Evolutionary conservation across 352 stramenopile species (phyloP).

Genomic region (Globisporangium heterothallicum): DNA sequence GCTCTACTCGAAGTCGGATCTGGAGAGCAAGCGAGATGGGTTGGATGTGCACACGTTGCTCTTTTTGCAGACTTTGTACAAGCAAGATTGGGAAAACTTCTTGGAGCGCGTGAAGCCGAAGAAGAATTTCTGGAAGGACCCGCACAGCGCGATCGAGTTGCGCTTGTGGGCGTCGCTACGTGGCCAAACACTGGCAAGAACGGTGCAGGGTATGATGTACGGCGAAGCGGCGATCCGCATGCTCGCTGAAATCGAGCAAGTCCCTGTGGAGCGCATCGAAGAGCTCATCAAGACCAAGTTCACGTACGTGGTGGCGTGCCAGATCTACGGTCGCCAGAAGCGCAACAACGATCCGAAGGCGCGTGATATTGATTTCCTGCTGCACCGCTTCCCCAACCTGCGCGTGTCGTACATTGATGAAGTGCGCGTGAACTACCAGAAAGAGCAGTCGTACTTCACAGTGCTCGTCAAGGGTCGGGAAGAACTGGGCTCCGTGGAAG

Average conservation of each 20-base stretch:
- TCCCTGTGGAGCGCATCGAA: conserved; percentile 88
- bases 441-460: conserved; percentile 95
- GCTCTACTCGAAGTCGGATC: conserved; percentile 94
- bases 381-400: conserved; percentile 96
- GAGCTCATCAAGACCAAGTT: conserved; percentile 98
- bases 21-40: conserved; percentile 95
- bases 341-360: conserved; percentile 98
- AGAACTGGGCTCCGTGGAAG: conserved; percentile 59
- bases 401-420: conserved; percentile 98
- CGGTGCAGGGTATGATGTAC: conserved; percentile 99
- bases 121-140: conserved; percentile 90
- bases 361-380: conserved; percentile 97
- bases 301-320: conserved; percentile 97
- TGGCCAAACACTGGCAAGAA: conserved; percentile 95
- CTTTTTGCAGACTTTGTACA: conserved; percentile 96
- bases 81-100: conserved; percentile 98
- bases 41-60: conserved; percentile 82
- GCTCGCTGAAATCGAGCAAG: conserved; percentile 93
- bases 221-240: conserved; percentile 97
- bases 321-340: conserved; percentile 98
- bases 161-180: conserved; percentile 97
- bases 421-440: conserved; percentile 93
- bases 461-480: conserved; percentile 94
- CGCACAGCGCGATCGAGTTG: conserved; percentile 81
- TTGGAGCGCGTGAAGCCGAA: conserved; percentile 94